Conservation (phyloP, 495 filamentous ascomycete species). For the Tuber indicum region DNA sequence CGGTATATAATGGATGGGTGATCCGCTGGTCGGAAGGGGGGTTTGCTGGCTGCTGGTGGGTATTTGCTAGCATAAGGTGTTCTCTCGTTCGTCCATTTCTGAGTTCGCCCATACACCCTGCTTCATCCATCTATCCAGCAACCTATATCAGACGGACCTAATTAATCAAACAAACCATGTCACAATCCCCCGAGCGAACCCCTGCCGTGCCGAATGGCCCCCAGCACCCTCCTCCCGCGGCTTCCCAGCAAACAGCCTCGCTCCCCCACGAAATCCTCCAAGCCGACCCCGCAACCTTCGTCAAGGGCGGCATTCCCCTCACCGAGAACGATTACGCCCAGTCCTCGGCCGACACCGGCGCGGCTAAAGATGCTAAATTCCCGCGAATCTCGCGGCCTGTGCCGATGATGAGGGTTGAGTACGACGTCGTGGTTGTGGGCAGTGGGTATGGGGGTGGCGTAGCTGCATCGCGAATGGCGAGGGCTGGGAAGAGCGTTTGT, state of each 20-base stretch:
- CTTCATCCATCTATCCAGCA: background rate
- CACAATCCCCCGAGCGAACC: background rate
- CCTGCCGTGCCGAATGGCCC: background rate
- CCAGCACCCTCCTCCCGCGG: background rate
- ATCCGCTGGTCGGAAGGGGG: background rate
- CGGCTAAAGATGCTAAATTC: conserved; percentile 34
- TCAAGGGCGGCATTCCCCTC: conserved; percentile 8
- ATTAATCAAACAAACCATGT: conserved; percentile 2
- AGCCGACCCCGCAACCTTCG: conserved; percentile 10
- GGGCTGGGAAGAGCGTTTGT: conserved; percentile 56
- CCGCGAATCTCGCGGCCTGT: conserved; percentile 55
- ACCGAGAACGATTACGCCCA: conserved; percentile 4
- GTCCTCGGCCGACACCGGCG: conserved; percentile 2
- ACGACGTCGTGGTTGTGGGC: conserved; percentile 61
- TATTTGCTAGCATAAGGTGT: background rate
- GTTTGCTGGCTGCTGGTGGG: background rate
- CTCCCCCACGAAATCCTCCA: conserved; percentile 8
- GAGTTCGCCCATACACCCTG: background rate
- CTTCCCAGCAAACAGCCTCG: background rate
- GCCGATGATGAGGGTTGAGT: conserved; percentile 52
- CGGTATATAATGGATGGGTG: background rate
- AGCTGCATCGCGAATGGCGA: conserved; percentile 59
- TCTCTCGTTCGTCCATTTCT: background rate
- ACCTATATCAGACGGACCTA: background rate
- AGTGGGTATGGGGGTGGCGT: conserved; percentile 64